Evolutionary conservation across 805 yeast species (phyloP), one percentile per base, ranked within the genome.

Genomic region (Metschnikowia baotianmanensis): DNA sequence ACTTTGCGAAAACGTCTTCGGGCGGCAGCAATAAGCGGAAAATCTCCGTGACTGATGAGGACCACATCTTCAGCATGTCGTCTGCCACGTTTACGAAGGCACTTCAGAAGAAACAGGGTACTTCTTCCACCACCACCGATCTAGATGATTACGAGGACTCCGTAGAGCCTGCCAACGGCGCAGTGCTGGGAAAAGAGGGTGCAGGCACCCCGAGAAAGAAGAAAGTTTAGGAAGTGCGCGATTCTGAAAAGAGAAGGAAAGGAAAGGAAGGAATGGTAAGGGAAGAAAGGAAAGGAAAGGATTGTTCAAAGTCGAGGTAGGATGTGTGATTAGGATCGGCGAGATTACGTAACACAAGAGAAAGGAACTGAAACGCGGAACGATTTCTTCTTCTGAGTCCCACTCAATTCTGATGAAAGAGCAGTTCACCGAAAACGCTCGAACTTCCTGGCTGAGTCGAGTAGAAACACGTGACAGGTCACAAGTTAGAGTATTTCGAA

Each of bases 61-160:
- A 88, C 54, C 78, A 95, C 34, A 77, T 88, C 4, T 88, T 88
- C 62, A 82, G 90, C 25, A 65, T 85, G 57, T 82, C 91, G 46
- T 80, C 89, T 7, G 78, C 83, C 0, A 76, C 81, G 10, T 86
- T 77, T 50, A 78, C 83, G 22, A 79, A 82, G 50, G 48, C 59
- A 1, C 80, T 82, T 45, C 63, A 74, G 58, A 78, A 76, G 38
- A 48, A 63, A 51, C 78, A 74, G 50, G 67, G 76, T 17, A 56
- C 64, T 32, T 40, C 42, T 16, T 61, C 59, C 29, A 64, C 56
- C 6, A 36, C 45, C 16, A 46, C 53, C 2, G 55, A 51, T 41
- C 43, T 45, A 8, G 55, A 51, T 34, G 55, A 51, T 34, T 51
- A 42, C 32, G 55, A 51, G 25, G 55, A 51, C 40, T 51, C 53